A percentile compares a stretch with the other conserved stretches of the same genome.
phyloP scores from a whole-genome alignment of 2,329 filamentous ascomycete genomes.

The Juglanconis juglandina region DNA sequence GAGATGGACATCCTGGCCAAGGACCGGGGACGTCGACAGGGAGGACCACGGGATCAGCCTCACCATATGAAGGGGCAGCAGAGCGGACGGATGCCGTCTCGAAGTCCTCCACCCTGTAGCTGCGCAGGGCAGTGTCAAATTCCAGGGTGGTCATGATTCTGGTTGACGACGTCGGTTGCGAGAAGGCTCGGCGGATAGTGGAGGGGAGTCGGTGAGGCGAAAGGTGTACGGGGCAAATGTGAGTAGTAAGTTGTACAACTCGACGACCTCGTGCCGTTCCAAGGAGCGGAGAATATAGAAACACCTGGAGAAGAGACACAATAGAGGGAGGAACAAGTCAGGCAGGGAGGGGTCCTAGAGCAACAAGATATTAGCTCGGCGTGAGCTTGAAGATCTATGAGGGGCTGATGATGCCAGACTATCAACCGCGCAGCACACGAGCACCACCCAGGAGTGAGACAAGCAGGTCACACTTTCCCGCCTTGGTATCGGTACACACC shows the following conservation, averaged over 20 bases:
- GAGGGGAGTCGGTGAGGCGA: not conserved
- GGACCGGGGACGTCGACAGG: not conserved
- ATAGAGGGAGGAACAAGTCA: not conserved
- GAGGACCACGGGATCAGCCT: slow-evolving; percentile 27
- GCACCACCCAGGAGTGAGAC: slow-evolving; percentile 12
- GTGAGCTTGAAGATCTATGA: not conserved
- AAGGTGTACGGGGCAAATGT: not conserved
- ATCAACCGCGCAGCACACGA: slow-evolving; percentile 18
- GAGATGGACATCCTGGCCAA: not conserved
- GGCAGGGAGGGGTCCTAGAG: not conserved
- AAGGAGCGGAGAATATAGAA: not conserved
- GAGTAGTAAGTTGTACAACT: not conserved
- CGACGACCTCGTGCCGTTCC: not conserved
- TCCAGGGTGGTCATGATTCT: slow-evolving; percentile 12
- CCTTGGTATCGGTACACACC: not conserved
- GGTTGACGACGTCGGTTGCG: not conserved
- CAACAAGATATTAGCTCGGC: slow-evolving; percentile 1
- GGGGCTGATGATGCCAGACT: slow-evolving; percentile 3
- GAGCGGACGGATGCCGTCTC: slow-evolving; percentile 66
- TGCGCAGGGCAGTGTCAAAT: slow-evolving; percentile 8
- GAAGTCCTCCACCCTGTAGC: slow-evolving; percentile 50
- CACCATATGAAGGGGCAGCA: slow-evolving; percentile 65
- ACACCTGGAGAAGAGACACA: not conserved
- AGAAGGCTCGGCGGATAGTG: not conserved
- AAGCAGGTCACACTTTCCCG: slow-evolving; percentile 10